A percentile compares a stretch with the other conserved stretches of the same genome.
Conservation (phyloP, 495 filamentous ascomycete genomes). For the Jackrogersella minutella region DNA sequence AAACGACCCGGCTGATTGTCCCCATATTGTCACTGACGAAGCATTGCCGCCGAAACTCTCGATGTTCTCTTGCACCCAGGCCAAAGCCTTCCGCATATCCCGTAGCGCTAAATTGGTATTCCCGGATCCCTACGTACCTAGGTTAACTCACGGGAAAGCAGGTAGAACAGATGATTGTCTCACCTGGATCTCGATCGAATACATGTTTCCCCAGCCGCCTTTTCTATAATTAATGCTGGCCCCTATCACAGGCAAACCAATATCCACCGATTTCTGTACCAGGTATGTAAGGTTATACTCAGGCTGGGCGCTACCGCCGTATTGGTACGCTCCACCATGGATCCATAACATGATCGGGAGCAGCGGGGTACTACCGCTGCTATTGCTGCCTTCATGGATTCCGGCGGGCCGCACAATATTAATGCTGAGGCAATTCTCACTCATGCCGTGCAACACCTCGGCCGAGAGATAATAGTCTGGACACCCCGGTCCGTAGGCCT, state of each 20-base stretch:
- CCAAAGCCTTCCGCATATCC: constrained; percentile 62
- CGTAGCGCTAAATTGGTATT: constrained; percentile 53
- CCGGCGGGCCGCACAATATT: constrained; percentile 69
- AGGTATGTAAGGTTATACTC: constrained; percentile 56
- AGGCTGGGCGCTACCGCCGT: constrained; percentile 64
- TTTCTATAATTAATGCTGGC: constrained; percentile 56
- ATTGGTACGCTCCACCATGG: constrained; percentile 71
- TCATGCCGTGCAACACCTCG: constrained; percentile 57
- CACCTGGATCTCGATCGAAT: constrained; percentile 54
- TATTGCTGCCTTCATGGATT: background rate
- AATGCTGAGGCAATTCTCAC: constrained; percentile 72
- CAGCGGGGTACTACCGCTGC: background rate
- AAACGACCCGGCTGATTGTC: constrained; percentile 49
- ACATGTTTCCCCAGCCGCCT: constrained; percentile 58
- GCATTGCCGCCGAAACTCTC: constrained; percentile 64
- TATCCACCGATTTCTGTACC: constrained; percentile 53
- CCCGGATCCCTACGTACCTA: constrained; percentile 38
- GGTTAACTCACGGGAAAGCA: background rate
- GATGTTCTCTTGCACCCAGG: constrained; percentile 68
- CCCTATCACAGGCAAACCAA: constrained; percentile 56
- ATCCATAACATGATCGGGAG: constrained; percentile 75
- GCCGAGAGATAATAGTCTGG: constrained; percentile 58
- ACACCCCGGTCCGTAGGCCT: constrained; percentile 55
- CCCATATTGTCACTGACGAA: constrained; percentile 50
- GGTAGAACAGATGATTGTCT: background rate